phyloP scores from a whole-genome alignment of 2,329 filamentous ascomycete genomes.

The Fusarium sp. region DNA sequence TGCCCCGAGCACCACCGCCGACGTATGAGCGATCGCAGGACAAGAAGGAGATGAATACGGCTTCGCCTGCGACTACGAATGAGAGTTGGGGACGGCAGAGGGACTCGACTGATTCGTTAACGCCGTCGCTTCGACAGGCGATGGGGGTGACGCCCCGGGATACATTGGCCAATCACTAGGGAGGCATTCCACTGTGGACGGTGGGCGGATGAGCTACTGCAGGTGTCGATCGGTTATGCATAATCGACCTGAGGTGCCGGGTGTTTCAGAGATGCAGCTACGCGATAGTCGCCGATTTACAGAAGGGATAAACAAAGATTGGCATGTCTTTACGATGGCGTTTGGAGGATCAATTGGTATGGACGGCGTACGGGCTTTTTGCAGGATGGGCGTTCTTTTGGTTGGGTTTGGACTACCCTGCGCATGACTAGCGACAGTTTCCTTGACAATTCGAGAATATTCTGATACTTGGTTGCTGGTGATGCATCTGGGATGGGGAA shows the following conservation, averaged over 20 bases:
- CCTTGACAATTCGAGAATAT: neutral
- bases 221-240: conserved; percentile 26
- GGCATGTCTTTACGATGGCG: conserved; percentile 19
- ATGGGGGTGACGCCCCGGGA: conserved; percentile 36
- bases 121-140: conserved; percentile 38
- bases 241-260: neutral
- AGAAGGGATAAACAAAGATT: neutral
- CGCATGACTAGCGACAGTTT: conserved; percentile 19
- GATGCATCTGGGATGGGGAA: neutral
- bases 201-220: conserved; percentile 12
- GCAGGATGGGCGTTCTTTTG: conserved; percentile 13
- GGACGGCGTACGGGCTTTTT: conserved; percentile 12
- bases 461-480: neutral
- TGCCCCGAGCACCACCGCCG: conserved; percentile 34
- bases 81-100: conserved; percentile 11
- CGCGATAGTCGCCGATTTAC: neutral
- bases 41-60: neutral
- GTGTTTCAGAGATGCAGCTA: conserved; percentile 11
- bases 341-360: neutral
- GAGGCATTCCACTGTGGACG: neutral
- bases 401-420: neutral
- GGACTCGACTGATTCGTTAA: conserved; percentile 35
- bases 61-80: neutral
- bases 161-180: conserved; percentile 25
- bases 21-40: conserved; percentile 17